Percentiles rank a stretch among this genome's conserved stretches.
Conservation (phyloP, 768 basidiomycete genomes). For the Trametes sanguinea region DNA sequence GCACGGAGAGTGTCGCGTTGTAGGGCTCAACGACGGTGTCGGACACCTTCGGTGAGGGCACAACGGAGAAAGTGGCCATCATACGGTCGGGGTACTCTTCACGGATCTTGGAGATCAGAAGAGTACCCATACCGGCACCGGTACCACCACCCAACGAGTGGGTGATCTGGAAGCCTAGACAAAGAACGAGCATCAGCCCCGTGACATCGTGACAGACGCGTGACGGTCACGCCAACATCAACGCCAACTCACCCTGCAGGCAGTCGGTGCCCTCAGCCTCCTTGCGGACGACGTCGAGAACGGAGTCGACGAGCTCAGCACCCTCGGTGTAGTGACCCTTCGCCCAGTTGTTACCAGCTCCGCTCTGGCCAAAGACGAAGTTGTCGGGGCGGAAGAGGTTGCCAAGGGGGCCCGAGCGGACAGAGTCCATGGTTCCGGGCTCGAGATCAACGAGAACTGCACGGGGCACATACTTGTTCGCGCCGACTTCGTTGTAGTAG, state of each 20-base stretch:
- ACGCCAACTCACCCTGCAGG: constrained; percentile 74
- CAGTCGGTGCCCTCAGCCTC: constrained; percentile 98
- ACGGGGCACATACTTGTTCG: constrained; percentile 97
- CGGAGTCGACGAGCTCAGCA: constrained; percentile 97
- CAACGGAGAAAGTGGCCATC: constrained; percentile 99
- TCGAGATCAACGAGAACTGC: constrained; percentile 97
- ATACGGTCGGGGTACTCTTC: constrained; percentile 99
- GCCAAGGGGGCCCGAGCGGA: constrained; percentile 88
- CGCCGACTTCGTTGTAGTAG: constrained; percentile 96
- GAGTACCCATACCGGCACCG: constrained; percentile 99
- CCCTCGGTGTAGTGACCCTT: constrained; percentile 98
- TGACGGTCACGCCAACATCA: constrained; percentile 16
- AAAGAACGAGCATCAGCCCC: constrained; percentile 9
- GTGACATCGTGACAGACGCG: constrained; percentile 12
- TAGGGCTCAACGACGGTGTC: constrained; percentile 99
- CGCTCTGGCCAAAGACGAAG: constrained; percentile 97
- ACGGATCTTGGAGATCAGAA: constrained; percentile 97
- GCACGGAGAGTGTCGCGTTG: constrained; percentile 97
- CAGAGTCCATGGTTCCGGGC: constrained; percentile 95
- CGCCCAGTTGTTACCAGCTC: constrained; percentile 99
- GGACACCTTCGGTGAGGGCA: constrained; percentile 95
- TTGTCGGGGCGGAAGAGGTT: constrained; percentile 96
- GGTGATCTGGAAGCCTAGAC: constrained; percentile 93
- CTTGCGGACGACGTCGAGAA: constrained; percentile 97
- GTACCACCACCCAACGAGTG: constrained; percentile 99